A percentile compares a stretch with the other conserved stretches of the same genome.
Evolutionary conservation across 2,329 filamentous ascomycete species (phyloP).

Genomic region (Colletotrichum filicis): DNA sequence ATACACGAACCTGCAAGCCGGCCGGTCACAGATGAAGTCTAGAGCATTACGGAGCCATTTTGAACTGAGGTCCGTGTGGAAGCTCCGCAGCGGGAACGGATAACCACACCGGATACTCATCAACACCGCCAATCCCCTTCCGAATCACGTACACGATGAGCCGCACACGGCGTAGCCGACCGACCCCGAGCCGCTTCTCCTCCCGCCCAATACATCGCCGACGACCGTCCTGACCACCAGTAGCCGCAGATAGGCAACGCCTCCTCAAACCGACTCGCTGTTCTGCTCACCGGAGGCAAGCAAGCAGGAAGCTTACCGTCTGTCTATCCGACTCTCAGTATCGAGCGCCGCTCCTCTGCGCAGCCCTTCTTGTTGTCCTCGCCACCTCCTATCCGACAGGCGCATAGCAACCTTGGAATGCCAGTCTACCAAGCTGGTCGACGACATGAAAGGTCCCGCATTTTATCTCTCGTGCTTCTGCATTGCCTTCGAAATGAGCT

Average conservation of each 20-base stretch:
- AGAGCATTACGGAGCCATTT: background rate
- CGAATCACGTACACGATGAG: background rate
- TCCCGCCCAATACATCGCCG: no score
- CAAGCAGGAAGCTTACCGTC: background rate
- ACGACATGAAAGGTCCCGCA: constrained; percentile 8
- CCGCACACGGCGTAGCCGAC: background rate
- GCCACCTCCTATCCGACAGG: background rate
- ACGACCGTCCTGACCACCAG: background rate
- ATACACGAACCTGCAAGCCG: background rate
- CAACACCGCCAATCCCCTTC: background rate
- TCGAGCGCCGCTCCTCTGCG: background rate
- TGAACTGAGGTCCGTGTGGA: background rate
- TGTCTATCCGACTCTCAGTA: background rate
- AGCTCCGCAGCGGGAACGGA: background rate
- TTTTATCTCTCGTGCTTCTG: background rate
- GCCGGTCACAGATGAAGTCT: background rate
- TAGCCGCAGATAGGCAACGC: background rate
- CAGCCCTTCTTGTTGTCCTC: background rate
- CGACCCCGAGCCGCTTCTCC: background rate
- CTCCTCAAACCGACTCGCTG: background rate
- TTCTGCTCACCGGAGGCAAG: background rate
- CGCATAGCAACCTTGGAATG: background rate
- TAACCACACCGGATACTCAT: background rate
- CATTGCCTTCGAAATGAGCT: background rate
- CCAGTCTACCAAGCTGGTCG: background rate